Conservation (phyloP, 169 alveolate species). For the Cryptosporidium bovis region DNA sequence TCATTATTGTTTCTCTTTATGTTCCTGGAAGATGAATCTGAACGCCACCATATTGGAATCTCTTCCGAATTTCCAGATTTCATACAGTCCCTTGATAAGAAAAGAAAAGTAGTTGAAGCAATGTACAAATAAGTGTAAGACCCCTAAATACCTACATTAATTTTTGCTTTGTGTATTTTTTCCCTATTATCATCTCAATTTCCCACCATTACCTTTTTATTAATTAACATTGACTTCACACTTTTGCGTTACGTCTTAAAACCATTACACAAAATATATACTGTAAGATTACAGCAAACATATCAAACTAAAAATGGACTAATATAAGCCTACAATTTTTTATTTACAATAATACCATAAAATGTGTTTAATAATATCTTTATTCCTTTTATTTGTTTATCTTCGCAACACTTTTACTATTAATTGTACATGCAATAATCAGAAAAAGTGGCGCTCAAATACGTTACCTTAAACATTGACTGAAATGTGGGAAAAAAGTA, state of each 20-base stretch:
- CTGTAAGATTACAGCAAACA: too few species aligned
- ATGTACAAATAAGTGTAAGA: too few species aligned
- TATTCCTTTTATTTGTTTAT: not conserved
- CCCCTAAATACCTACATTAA: too few species aligned
- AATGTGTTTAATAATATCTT: too few species aligned
- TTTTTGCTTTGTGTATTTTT: not conserved
- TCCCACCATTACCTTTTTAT: too few species aligned
- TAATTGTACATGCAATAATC: conserved; percentile 21
- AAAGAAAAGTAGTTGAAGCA: not conserved
- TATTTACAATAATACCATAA: too few species aligned
- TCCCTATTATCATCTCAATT: not conserved
- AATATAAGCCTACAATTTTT: too few species aligned
- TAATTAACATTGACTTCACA: conserved; percentile 23
- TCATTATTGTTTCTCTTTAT: conserved; percentile 6
- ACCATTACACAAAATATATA: too few species aligned
- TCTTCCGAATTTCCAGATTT: conserved; percentile 21
- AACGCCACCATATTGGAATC: conserved; percentile 75
- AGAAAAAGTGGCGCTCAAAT: conserved; percentile 18
- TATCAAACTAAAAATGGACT: too few species aligned
- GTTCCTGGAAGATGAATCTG: conserved; percentile 52
- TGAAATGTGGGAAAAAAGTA: too few species aligned
- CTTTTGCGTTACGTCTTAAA: conserved; percentile 73
- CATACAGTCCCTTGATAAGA: conserved; percentile 28
- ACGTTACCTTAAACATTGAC: too few species aligned
- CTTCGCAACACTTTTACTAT: not conserved